These are phyloP conservation scores for Lipomyces yamanashiensis DNA, from an alignment of 805 yeast species.

Conservation along the genomic window DNA sequence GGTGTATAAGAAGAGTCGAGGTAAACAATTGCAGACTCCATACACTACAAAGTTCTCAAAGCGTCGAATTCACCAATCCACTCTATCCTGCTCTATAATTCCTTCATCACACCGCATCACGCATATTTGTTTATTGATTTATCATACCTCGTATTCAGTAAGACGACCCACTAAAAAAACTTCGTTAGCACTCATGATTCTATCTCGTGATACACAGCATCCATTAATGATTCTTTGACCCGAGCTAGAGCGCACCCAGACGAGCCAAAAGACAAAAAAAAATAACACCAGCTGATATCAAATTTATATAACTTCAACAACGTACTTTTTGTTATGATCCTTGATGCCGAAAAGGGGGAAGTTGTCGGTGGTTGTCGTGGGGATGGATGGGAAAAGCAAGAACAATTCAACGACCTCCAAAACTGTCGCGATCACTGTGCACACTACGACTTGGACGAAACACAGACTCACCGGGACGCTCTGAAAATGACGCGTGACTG, in stretches of 20 bases:
- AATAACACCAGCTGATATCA: background rate
- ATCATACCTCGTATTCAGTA: constrained; percentile 37
- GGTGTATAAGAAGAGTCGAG: background rate
- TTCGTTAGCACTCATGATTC: constrained; percentile 8
- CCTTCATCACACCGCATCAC: background rate
- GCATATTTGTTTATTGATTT: background rate
- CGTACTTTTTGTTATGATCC: constrained; percentile 17
- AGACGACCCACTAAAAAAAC: constrained; percentile 35
- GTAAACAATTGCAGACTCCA: background rate
- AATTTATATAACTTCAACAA: background rate
- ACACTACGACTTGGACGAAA: background rate
- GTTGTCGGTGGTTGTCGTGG: constrained; percentile 15
- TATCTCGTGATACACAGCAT: background rate
- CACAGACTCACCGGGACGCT: background rate
- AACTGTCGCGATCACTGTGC: background rate
- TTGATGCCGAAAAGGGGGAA: constrained; percentile 12
- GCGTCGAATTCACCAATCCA: background rate
- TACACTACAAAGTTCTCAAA: background rate
- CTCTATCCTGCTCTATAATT: background rate
- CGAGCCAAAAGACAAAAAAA: background rate
- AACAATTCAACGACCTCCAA: constrained; percentile 12
- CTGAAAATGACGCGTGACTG: constrained; percentile 12
- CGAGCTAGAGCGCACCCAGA: background rate
- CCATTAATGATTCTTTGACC: background rate
- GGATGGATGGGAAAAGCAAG: constrained; percentile 13